Evolutionary conservation across 2,329 filamentous ascomycete genomes (phyloP).

Genomic region (Purpureocillium takamizusanense): DNA sequence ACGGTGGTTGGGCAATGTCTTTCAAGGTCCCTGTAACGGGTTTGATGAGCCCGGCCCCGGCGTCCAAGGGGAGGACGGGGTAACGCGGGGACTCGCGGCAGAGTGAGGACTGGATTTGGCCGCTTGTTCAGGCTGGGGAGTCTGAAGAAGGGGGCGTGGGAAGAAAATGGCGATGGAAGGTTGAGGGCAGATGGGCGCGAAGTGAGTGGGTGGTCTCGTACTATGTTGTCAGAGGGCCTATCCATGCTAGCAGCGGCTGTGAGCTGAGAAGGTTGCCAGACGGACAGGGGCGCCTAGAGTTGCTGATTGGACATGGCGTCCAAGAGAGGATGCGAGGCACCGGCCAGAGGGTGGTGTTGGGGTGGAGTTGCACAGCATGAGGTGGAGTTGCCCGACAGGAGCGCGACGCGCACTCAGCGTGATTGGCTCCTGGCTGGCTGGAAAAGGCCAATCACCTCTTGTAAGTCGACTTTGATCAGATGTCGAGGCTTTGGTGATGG

Average conservation of each 20-base stretch:
- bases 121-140: neutral
- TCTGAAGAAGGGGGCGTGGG: neutral
- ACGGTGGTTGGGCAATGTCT: slow-evolving; percentile 19
- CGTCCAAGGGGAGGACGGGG: neutral
- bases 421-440: too few species aligned
- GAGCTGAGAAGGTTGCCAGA: slow-evolving; percentile 23
- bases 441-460: too few species aligned
- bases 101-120: neutral
- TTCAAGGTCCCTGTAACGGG: slow-evolving; percentile 7
- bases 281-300: slow-evolving; percentile 15
- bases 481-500: too few species aligned
- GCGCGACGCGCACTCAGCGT: too few species aligned
- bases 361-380: slow-evolving; percentile 9
- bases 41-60: slow-evolving; percentile 1
- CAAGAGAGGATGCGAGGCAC: neutral
- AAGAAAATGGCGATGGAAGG: slow-evolving; percentile 1
- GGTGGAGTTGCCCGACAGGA: too few species aligned
- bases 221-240: neutral
- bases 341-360: slow-evolving; percentile 12
- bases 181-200: slow-evolving; percentile 4
- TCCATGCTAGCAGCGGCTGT: slow-evolving; percentile 9
- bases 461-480: too few species aligned
- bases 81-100: slow-evolving; percentile 4
- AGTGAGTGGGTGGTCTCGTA: slow-evolving; percentile 8
- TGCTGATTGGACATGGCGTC: slow-evolving; percentile 18